These are phyloP conservation scores for Trapa incisa DNA, from an alignment of 345 rosid species.

Conservation along the genomic window DNA sequence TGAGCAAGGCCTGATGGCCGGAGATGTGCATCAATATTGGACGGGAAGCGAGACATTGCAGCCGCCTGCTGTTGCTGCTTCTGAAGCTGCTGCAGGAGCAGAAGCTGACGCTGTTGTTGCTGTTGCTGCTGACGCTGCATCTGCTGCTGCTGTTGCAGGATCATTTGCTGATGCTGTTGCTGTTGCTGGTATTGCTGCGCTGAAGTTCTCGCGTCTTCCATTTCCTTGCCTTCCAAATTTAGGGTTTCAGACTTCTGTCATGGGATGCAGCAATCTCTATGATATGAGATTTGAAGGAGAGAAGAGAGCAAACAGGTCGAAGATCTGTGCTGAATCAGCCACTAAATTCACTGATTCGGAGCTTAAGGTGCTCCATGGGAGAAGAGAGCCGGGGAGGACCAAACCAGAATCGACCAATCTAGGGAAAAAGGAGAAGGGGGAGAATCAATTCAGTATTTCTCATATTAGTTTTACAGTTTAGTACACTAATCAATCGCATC, in stretches of 20 bases:
- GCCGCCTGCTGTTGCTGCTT: conserved; percentile 64
- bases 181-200: conserved; percentile 14
- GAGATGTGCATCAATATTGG: conserved; percentile 78
- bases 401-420: not conserved
- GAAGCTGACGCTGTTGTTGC: conserved; percentile 58
- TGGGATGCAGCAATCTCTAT: not conserved
- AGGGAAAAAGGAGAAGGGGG: not conserved
- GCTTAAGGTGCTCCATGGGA: not conserved
- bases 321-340: not conserved
- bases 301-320: not conserved
- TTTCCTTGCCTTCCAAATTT: conserved; percentile 6
- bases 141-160: conserved; percentile 5
- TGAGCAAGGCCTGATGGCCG: conserved; percentile 39
- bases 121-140: conserved; percentile 36
- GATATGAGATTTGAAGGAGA: not conserved
- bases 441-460: no score
- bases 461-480: no score
- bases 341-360: not conserved
- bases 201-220: conserved; percentile 53
- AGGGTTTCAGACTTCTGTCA: not conserved
- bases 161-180: not conserved
- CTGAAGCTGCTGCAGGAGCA: conserved; percentile 50
- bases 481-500: no score
- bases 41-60: conserved; percentile 85
- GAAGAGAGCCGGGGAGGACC: not conserved